Percentiles rank a stretch among this genome's conserved stretches.
Conservation (phyloP, 116 monocot species). For the Iris pallida region DNA sequence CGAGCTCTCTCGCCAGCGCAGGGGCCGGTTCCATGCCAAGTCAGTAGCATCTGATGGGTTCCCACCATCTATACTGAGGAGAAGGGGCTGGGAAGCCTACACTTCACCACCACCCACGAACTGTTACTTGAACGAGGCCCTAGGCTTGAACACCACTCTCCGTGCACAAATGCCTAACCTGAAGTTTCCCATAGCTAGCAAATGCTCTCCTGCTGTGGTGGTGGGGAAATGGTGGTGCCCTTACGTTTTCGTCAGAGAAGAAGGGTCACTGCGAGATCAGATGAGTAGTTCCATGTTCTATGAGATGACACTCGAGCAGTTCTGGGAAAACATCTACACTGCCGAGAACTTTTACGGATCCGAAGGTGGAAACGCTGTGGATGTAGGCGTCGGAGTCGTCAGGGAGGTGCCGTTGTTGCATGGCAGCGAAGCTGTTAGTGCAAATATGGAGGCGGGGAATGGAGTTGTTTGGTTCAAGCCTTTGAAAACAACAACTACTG, state of each 20-base stretch:
- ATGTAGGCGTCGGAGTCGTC: slow-evolving; percentile 14
- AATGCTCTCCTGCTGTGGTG: background rate
- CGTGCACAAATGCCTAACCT: slow-evolving; percentile 12
- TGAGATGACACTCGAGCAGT: slow-evolving; percentile 40
- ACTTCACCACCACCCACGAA: slow-evolving; percentile 9
- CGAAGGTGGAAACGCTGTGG: slow-evolving; percentile 4
- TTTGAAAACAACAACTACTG: background rate
- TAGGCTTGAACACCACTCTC: slow-evolving; percentile 26
- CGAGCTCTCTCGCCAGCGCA: slow-evolving; percentile 19
- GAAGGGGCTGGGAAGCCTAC: slow-evolving; percentile 39
- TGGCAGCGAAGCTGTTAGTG: slow-evolving; percentile 20
- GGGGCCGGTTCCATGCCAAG: slow-evolving; percentile 30
- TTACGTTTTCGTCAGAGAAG: slow-evolving; percentile 45
- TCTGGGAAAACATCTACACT: slow-evolving; percentile 38
- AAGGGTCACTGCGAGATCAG: slow-evolving; percentile 18
- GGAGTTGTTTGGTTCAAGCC: slow-evolving; percentile 41
- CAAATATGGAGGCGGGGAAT: slow-evolving; percentile 1
- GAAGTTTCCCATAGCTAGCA: background rate
- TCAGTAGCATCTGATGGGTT: slow-evolving; percentile 38
- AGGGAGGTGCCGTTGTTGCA: slow-evolving; percentile 17
- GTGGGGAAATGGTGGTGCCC: slow-evolving; percentile 54
- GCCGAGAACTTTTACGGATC: slow-evolving; percentile 1
- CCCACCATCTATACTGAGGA: slow-evolving; percentile 30
- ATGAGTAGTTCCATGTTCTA: slow-evolving; percentile 33
- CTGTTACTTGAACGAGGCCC: slow-evolving; percentile 23